phyloP scores from a whole-genome alignment of 2,329 filamentous ascomycete species.

The Phyllosticta citrichinensis region DNA sequence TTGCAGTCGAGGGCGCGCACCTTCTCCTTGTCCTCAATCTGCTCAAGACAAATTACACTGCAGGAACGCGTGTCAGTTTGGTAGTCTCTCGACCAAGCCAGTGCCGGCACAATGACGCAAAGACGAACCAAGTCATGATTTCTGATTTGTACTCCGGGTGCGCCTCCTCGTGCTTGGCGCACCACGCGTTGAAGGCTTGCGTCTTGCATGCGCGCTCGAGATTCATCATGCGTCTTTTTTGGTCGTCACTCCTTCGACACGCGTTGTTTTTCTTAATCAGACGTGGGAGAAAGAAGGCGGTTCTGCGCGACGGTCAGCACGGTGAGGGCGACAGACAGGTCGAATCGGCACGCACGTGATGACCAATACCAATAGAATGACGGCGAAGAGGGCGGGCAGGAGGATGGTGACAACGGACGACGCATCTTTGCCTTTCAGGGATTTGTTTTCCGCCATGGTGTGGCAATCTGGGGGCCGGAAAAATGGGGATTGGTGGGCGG shows the following conservation, averaged over 20 bases:
- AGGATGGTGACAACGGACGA: conserved; percentile 18
- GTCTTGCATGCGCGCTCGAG: conserved; percentile 23
- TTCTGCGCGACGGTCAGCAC: not conserved
- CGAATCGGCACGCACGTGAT: conserved; percentile 17
- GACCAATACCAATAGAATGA: conserved; percentile 22
- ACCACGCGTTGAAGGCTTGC: conserved; percentile 25
- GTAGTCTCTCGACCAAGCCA: not conserved
- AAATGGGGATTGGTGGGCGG: not conserved
- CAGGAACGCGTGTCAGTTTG: not conserved
- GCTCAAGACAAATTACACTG: conserved; percentile 29
- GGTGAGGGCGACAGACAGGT: not conserved
- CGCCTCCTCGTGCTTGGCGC: conserved; percentile 7
- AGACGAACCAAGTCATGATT: conserved; percentile 2
- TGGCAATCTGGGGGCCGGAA: not conserved
- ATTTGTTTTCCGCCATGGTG: conserved; percentile 3
- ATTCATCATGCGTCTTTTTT: conserved; percentile 20
- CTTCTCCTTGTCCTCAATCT: conserved; percentile 22
- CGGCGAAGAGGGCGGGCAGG: conserved; percentile 22
- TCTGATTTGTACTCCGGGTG: conserved; percentile 10
- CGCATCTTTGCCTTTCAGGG: not conserved
- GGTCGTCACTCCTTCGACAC: conserved; percentile 17
- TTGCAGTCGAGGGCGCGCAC: conserved; percentile 25
- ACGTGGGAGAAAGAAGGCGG: conserved; percentile 5
- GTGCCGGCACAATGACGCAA: conserved; percentile 8
- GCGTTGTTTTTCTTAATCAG: conserved; percentile 11